Percentiles rank a stretch among this genome's conserved stretches.
Evolutionary conservation across 345 rosid genomes (phyloP).

Genomic region (Bruguiera sexangula): DNA sequence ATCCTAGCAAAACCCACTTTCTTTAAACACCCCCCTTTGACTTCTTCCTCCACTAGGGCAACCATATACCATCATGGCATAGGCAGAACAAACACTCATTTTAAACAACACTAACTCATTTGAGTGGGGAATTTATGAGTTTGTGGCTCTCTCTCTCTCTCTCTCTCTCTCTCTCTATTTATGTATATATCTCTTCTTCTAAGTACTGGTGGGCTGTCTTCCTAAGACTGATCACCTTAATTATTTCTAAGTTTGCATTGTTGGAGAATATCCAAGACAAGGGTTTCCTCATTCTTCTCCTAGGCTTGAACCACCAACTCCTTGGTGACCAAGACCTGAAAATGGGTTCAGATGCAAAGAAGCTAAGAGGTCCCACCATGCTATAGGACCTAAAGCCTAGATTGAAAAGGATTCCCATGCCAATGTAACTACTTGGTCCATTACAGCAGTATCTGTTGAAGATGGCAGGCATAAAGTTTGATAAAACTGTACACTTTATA

Average conservation of each 20-base stretch:
- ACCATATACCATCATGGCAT: conserved; percentile 25
- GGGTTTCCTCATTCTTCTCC: background rate
- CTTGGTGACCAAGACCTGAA: conserved; percentile 5
- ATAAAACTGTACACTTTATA: conserved; percentile 22
- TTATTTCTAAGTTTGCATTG: background rate
- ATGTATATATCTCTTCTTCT: background rate
- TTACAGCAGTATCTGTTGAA: conserved; percentile 13
- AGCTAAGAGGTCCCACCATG: conserved; percentile 13
- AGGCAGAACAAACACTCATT: background rate
- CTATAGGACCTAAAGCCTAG: background rate
- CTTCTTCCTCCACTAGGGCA: conserved; percentile 37
- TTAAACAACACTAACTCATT: background rate
- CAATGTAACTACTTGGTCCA: conserved; percentile 14
- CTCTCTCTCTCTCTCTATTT: background rate
- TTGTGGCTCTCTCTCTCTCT: conserved; percentile 13
- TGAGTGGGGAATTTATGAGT: conserved; percentile 28
- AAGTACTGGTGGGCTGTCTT: conserved; percentile 1
- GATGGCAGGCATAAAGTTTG: conserved; percentile 13
- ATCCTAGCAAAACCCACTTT: conserved; percentile 31
- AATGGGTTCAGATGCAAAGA: conserved; percentile 17
- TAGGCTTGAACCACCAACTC: conserved; percentile 3
- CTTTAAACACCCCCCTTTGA: conserved; percentile 19
- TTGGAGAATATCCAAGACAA: too few species aligned
- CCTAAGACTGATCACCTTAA: background rate
- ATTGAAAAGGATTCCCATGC: conserved; percentile 6